Evolutionary conservation across 805 yeast genomes (phyloP).

Genomic region (Suhomyces faveliae): DNA sequence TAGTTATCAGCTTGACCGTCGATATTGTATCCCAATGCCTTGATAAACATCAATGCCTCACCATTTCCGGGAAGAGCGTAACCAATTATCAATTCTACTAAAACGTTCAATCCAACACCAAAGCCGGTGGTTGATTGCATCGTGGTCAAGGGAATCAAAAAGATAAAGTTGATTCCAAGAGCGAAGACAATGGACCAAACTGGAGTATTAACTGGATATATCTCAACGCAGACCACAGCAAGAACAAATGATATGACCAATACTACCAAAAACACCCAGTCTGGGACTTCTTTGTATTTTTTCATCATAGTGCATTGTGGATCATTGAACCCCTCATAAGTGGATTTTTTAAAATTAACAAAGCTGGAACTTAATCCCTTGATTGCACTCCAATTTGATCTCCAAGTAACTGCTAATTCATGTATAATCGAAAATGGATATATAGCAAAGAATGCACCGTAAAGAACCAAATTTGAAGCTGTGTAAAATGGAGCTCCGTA

Average conservation of each 20-base stretch:
- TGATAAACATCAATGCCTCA: constrained; percentile 20
- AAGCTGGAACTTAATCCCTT: constrained; percentile 13
- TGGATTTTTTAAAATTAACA: constrained; percentile 20
- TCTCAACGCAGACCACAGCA: constrained; percentile 29
- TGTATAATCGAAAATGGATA: constrained; percentile 25
- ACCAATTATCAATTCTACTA: constrained; percentile 22
- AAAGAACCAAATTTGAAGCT: constrained; percentile 26
- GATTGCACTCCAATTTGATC: constrained; percentile 12
- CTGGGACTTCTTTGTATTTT: constrained; percentile 34
- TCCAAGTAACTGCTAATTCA: constrained; percentile 13
- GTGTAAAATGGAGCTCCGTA: constrained; percentile 30
- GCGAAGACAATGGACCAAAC: constrained; percentile 60
- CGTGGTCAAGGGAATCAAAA: constrained; percentile 30
- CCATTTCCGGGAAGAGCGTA: constrained; percentile 29
- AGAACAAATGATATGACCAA: constrained; percentile 19
- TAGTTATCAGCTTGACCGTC: constrained; percentile 31
- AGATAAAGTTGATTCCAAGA: constrained; percentile 48
- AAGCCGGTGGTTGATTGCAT: constrained; percentile 16
- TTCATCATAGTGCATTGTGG: constrained; percentile 34
- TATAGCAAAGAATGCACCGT: constrained; percentile 26
- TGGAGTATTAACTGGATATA: constrained; percentile 48
- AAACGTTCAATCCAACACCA: constrained; percentile 14
- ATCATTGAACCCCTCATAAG: constrained; percentile 33
- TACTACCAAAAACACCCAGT: constrained; percentile 26
- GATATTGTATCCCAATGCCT: constrained; percentile 25